Evolutionary conservation across 2,329 filamentous ascomycete species (phyloP).

Genomic region (Bertia moriformis): DNA sequence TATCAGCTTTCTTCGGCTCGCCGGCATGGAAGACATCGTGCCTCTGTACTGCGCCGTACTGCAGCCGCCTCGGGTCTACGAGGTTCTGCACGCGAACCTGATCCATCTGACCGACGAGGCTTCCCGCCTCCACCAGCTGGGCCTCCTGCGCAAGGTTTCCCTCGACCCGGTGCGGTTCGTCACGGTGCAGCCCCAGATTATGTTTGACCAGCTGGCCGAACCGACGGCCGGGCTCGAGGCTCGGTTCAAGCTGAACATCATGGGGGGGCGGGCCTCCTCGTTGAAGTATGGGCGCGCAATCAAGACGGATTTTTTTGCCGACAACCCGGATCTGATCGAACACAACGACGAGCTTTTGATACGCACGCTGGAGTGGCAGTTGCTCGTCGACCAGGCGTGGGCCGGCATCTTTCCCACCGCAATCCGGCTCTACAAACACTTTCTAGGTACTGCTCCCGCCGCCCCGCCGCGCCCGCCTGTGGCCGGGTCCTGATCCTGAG

Average conservation of each 20-base stretch:
- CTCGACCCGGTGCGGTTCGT: conserved; percentile 64
- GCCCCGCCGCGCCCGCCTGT: conserved; percentile 22
- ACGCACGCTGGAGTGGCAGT: conserved; percentile 71
- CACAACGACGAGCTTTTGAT: conserved; percentile 59
- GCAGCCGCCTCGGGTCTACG: conserved; percentile 45
- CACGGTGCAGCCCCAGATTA: conserved; percentile 44
- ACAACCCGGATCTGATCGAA: conserved; percentile 35
- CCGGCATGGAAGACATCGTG: conserved; percentile 62
- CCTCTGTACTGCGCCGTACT: conserved; percentile 80
- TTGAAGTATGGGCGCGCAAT: conserved; percentile 49
- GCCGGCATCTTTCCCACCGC: conserved; percentile 54
- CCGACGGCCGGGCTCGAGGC: too few species aligned
- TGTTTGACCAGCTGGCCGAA: conserved; percentile 17
- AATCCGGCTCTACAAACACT: conserved; percentile 64
- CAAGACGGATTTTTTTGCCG: conserved; percentile 56
- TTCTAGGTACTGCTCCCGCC: too few species aligned
- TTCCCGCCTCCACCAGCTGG: conserved; percentile 54
- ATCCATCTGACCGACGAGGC: conserved; percentile 54
- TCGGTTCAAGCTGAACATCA: conserved; percentile 32
- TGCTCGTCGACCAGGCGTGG: conserved; percentile 61
- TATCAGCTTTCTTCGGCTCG: conserved; percentile 62
- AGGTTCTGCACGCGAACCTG: conserved; percentile 62
- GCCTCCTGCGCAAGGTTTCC: conserved; percentile 59
- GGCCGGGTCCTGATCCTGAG: background rate
- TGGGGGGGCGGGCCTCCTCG: conserved; percentile 31